Base-by-base conservation (phyloP, 305 asterid genomes). In the Fraxinus platypoda region DNA sequence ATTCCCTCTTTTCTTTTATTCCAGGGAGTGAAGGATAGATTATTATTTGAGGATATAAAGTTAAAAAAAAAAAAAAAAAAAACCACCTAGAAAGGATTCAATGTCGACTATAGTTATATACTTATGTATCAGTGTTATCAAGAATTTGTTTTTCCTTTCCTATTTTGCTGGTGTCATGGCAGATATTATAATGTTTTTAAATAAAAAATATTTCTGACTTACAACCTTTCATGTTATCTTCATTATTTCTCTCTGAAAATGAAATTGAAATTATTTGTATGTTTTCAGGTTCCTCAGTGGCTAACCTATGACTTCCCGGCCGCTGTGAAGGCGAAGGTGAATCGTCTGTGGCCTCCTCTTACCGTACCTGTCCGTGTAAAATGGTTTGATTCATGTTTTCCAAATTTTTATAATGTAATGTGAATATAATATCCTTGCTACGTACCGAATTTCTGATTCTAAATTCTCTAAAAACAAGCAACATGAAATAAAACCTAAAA, bases 331-430 rank as follows among this genome's bases (percentile, higher is more conserved):
- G 95, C 98, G 3, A 95, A 94, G 89, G 97, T 95, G 81, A 95
- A 92, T 83, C 98, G 98, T 71, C 92, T 96, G 37, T 94, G 98
- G 99, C 91, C n/a, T n/a, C n/a, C n/a, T n/a, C n/a, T n/a, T n/a
- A n/a, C n/a, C n/a, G n/a, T n/a, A n/a, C n/a, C n/a, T n/a, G n/a
- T n/a, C n/a, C n/a, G n/a, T n/a, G n/a, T n/a, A n/a, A 96, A 96
- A 87, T 96, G 98, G 98, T 96, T 72, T 84, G 97, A 83, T 2
- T 68, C 25, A 26, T 49, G 38, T 76, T 52, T 28, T n/a, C 41
- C 66, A 4, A 38, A 77, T 74, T 77, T 62, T 41, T 52, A 28
- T 66, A 28, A n/a, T 17, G 17, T 86, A 5, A 59, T 59, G 8
- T 59, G 15, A 64, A 64, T 25, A 57, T 37, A 75, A 77, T 30